phyloP scores from a whole-genome alignment of 805 yeast genomes.

The Cyberlindnera saturnus region DNA sequence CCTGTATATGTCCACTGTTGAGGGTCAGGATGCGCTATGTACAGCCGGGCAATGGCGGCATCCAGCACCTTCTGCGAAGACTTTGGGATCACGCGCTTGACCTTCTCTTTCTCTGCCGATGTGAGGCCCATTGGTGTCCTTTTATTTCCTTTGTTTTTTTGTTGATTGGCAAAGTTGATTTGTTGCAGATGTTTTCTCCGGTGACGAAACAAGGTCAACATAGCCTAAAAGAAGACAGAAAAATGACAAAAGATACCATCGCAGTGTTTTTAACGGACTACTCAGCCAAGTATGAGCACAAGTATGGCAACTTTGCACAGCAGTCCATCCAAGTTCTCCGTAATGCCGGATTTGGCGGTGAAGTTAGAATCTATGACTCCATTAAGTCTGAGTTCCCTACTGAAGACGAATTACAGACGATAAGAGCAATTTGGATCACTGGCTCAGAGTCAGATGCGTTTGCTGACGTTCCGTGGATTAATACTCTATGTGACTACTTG shows the following conservation, averaged over 20 bases:
- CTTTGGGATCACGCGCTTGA: slow-evolving; percentile 86
- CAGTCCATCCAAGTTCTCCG: slow-evolving; percentile 32
- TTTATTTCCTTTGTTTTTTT: neutral
- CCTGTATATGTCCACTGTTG: slow-evolving; percentile 85
- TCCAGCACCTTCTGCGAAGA: slow-evolving; percentile 81
- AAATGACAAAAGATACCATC: slow-evolving; percentile 13
- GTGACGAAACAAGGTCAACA: no score
- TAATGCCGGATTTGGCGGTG: slow-evolving; percentile 15
- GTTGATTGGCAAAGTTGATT: neutral
- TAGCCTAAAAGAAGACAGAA: neutral
- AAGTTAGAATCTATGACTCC: slow-evolving; percentile 33
- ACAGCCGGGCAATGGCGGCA: slow-evolving; percentile 84
- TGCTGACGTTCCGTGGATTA: slow-evolving; percentile 37
- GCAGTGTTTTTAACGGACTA: slow-evolving; percentile 21
- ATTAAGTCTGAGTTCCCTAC: slow-evolving; percentile 20
- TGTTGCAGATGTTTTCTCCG: neutral
- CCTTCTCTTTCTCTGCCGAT: slow-evolving; percentile 74
- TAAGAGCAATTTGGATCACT: slow-evolving; percentile 42
- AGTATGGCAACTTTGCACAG: slow-evolving; percentile 49
- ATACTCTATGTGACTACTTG: slow-evolving; percentile 30
- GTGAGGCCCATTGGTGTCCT: slow-evolving; percentile 25
- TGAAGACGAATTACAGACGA: slow-evolving; percentile 23
- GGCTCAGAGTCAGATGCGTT: slow-evolving; percentile 48
- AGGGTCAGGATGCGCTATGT: slow-evolving; percentile 84
- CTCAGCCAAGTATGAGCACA: slow-evolving; percentile 3